Evolutionary conservation across 2,329 filamentous ascomycete genomes (phyloP).

Genomic region (Dactylellina drechsleri): DNA sequence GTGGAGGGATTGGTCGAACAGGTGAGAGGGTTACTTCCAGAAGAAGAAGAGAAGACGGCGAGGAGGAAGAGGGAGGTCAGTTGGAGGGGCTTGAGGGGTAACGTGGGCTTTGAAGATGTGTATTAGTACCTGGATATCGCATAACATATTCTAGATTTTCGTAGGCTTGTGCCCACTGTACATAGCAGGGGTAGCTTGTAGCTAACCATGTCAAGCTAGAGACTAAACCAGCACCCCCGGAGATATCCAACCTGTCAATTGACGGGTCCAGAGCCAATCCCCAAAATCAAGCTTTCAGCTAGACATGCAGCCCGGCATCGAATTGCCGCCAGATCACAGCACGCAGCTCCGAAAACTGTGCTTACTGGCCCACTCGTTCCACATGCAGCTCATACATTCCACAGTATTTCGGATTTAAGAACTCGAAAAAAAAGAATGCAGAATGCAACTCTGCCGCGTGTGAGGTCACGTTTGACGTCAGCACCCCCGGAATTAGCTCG

Average conservation of each 20-base stretch:
- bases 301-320: neutral
- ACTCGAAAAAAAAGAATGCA: neutral
- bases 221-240: too few species aligned
- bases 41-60: conserved; percentile 14
- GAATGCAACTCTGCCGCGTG: conserved; percentile 4
- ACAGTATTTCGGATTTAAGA: neutral
- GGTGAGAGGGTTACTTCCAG: conserved; percentile 27
- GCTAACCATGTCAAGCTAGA: too few species aligned
- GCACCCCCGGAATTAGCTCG: neutral
- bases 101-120: conserved; percentile 36
- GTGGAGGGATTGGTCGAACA: conserved; percentile 35
- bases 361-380: neutral
- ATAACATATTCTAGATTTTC: neutral
- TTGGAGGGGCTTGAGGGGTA: conserved; percentile 49
- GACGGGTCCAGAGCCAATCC: too few species aligned
- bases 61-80: conserved; percentile 16
- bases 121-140: conserved; percentile 4
- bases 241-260: too few species aligned
- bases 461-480: conserved; percentile 41
- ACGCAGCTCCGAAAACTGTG: neutral
- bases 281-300: neutral
- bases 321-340: neutral
- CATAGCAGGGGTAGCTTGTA: neutral
- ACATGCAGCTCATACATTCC: too few species aligned
- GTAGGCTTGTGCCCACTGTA: too few species aligned